phyloP scores from a whole-genome alignment of 352 stramenopile genomes.

The Globisporangium ultimum region DNA sequence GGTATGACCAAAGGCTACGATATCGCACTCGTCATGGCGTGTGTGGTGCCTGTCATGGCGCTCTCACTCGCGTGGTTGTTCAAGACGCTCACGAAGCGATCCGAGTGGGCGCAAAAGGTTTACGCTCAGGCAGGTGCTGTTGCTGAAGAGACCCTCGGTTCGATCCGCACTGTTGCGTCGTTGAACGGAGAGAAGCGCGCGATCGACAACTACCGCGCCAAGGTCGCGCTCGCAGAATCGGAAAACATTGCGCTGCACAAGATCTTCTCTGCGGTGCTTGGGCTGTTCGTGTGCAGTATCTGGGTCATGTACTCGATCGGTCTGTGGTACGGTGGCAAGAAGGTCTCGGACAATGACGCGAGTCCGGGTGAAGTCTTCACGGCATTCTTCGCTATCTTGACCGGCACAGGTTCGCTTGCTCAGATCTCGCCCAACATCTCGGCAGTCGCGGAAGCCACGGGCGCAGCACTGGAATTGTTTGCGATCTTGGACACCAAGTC shows the following conservation, averaged over 20 bases:
- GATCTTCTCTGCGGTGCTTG: conserved; percentile 19
- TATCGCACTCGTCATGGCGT: conserved; percentile 38
- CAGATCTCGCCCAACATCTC: conserved; percentile 41
- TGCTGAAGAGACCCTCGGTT: conserved; percentile 53
- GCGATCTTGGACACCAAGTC: conserved; percentile 45
- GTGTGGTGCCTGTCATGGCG: conserved; percentile 37
- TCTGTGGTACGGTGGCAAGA: conserved; percentile 49
- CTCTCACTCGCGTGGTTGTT: conserved; percentile 32
- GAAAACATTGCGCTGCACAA: conserved; percentile 28
- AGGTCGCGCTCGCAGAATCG: conserved; percentile 19
- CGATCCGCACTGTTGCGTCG: conserved; percentile 52
- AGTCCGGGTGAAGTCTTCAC: conserved; percentile 31
- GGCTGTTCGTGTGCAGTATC: conserved; percentile 33
- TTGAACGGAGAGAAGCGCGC: conserved; percentile 38
- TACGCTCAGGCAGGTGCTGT: conserved; percentile 46
- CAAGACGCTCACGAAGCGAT: conserved; percentile 12
- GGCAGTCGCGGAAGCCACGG: conserved; percentile 34
- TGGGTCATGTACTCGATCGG: conserved; percentile 43
- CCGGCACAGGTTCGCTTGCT: conserved; percentile 33
- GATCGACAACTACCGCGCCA: conserved; percentile 31
- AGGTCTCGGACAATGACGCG: conserved; percentile 29
- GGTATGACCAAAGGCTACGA: conserved; percentile 44
- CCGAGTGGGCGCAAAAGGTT: conserved; percentile 30
- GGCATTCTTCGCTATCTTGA: conserved; percentile 38
- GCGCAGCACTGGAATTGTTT: conserved; percentile 35